phyloP scores from a whole-genome alignment of 2,329 filamentous ascomycete genomes.

The Pyricularia grisea region DNA sequence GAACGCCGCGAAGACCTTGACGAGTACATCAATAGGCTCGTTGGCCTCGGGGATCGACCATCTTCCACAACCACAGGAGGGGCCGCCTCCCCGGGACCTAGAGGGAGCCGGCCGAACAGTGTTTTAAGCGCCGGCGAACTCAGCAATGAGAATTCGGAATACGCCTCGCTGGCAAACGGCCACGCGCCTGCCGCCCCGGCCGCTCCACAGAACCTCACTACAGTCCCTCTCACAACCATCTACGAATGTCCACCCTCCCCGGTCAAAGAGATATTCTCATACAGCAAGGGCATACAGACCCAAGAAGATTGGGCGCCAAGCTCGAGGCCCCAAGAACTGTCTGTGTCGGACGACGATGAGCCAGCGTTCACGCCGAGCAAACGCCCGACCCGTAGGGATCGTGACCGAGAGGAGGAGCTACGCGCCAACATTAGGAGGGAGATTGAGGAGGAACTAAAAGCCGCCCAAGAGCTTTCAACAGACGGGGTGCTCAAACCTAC shows the following conservation, averaged over 20 bases:
- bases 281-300: slow-evolving; percentile 95
- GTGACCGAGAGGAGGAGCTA: slow-evolving; percentile 81
- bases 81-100: slow-evolving; percentile 54
- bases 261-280: slow-evolving; percentile 80
- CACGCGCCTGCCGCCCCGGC: slow-evolving; percentile 22
- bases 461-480: slow-evolving; percentile 51
- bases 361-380: slow-evolving; percentile 56
- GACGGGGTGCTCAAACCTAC: slow-evolving; percentile 37
- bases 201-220: slow-evolving; percentile 60
- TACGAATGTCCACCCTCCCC: slow-evolving; percentile 72
- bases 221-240: slow-evolving; percentile 64
- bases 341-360: slow-evolving; percentile 57
- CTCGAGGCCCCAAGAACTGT: slow-evolving; percentile 41
- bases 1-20: slow-evolving; percentile 63
- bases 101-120: slow-evolving; percentile 74
- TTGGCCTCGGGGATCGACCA: slow-evolving; percentile 57
- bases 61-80: slow-evolving; percentile 51
- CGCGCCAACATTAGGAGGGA: slow-evolving; percentile 76
- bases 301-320: slow-evolving; percentile 61
- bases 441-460: slow-evolving; percentile 84
- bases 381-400: slow-evolving; percentile 66
- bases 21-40: slow-evolving; percentile 71
- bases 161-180: slow-evolving; percentile 35
- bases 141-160: slow-evolving; percentile 64
- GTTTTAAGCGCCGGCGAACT: slow-evolving; percentile 74